Evolutionary conservation across 805 yeast species (phyloP), one percentile per base, ranked within the genome.

Genomic region (Hanseniaspora occidentalis): DNA sequence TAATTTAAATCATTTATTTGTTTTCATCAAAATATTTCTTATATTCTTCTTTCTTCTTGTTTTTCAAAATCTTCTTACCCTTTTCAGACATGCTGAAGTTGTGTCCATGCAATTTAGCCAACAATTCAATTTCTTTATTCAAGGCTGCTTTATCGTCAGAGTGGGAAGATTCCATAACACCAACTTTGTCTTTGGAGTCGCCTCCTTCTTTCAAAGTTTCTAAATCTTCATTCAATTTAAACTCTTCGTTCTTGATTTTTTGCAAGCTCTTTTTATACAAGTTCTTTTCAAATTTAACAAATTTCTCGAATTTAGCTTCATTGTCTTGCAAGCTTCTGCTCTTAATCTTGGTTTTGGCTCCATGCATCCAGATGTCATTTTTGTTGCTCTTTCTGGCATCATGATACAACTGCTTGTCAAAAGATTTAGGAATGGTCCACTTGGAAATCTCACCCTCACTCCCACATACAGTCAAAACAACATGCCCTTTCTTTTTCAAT

Each of bases 301-400:
- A 29, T n/a, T 29, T 14, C 6, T 29, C 33, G 17, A 33, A 37
- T 11, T 37, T 33, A 20, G 14, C 5, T 17, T 34, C 21, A 1
- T 27, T 33, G 27, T 35, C 38, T 4, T 35, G 35, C 26, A 40
- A 27, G 6, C 25, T 35, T 7, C 31, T 34, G 4, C 66, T 63
- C 36, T 55, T 54, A 2, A 61, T 49, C 22, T 66, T 69, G 2
- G 74, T 65, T 54, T 80, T 81, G 2, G 77, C 77, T 26, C 71
- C 82, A 31, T 77, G 58, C 0, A 82, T 79, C 98, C 97, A 92
- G 39, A 79, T 60, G 56, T 92, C 98, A 18, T 96, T 95, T 53
- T 73, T 72, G n/a, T 59, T 60, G 0, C 84, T 74, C 57, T 92
- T 89, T 41, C 96, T 69, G 0, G 95, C 95, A 63, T 92, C 97